Conservation (phyloP, 2,329 filamentous ascomycete species). For the Aspergillus carbonarius region DNA sequence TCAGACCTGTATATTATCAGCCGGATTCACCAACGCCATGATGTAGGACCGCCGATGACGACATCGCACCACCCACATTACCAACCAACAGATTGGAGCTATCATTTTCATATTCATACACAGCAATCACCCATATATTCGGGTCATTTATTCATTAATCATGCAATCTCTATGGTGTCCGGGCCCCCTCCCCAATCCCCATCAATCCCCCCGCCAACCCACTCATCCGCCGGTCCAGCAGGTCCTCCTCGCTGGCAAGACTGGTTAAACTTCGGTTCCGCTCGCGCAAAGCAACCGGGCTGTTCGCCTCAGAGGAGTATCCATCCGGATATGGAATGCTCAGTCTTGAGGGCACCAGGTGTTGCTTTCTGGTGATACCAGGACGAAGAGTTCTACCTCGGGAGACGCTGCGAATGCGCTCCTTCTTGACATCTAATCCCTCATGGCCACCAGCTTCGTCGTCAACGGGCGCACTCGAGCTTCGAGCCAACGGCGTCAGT, state of each 20-base stretch:
- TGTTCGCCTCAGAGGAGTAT: conserved; percentile 23
- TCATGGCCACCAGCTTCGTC: too few species aligned
- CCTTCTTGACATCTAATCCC: conserved; percentile 8
- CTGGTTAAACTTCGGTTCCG: conserved; percentile 51
- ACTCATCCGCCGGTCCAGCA: conserved; percentile 57
- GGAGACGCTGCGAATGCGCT: conserved; percentile 5
- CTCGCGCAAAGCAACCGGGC: conserved; percentile 19
- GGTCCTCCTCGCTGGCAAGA: conserved; percentile 57
- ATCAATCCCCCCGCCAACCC: conserved; percentile 55
- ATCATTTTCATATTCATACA: too few species aligned
- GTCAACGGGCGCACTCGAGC: conserved; percentile 1
- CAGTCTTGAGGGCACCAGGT: conserved; percentile 21
- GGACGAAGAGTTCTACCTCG: conserved; percentile 11
- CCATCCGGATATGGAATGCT: conserved; percentile 13
- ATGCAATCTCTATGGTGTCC: conserved; percentile 27
- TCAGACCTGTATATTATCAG: too few species aligned
- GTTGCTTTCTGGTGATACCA: conserved; percentile 11
- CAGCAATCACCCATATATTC: too few species aligned
- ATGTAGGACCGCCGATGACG: too few species aligned
- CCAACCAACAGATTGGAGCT: too few species aligned
- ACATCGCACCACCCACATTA: too few species aligned
- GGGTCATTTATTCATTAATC: background rate
- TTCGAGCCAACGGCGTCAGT: conserved; percentile 7
- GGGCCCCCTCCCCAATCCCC: conserved; percentile 41
- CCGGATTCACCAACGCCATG: too few species aligned